phyloP scores from a whole-genome alignment of 2,329 filamentous ascomycete species.

The Fusarium tupiense region DNA sequence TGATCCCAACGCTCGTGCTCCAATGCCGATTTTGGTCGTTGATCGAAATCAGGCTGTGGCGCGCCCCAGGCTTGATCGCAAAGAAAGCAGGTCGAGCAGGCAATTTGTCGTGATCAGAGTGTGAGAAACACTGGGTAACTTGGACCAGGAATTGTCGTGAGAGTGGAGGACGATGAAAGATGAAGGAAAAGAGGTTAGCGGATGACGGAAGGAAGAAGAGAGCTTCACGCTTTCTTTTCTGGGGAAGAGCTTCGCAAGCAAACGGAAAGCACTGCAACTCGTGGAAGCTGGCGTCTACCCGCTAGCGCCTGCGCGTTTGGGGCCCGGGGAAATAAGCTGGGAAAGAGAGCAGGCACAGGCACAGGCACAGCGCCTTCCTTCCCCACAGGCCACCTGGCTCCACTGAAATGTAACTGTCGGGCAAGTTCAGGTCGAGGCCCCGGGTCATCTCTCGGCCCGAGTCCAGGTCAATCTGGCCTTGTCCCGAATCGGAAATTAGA shows the following conservation, averaged over 20 bases:
- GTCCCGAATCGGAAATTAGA: constrained; percentile 30
- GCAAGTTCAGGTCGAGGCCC: neutral
- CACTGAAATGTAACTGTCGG: constrained; percentile 6
- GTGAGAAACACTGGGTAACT: neutral
- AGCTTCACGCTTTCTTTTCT: constrained; percentile 32
- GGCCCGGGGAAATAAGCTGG: constrained; percentile 33
- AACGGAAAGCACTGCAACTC: constrained; percentile 18
- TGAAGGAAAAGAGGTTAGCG: neutral
- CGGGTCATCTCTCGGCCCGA: constrained; percentile 27
- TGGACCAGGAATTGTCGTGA: neutral
- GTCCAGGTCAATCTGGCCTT: constrained; percentile 21
- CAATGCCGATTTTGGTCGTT: neutral
- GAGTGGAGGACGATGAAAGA: neutral
- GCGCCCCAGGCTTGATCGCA: constrained; percentile 10
- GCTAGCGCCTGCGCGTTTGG: constrained; percentile 35
- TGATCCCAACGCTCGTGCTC: neutral
- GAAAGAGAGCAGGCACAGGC: constrained; percentile 22
- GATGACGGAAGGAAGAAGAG: constrained; percentile 13
- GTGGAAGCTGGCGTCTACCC: constrained; percentile 32
- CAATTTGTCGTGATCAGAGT: neutral
- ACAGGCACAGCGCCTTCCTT: neutral
- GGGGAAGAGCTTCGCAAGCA: constrained; percentile 39
- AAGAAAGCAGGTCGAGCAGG: neutral
- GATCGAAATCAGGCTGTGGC: constrained; percentile 15
- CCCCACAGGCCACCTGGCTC: constrained; percentile 10